phyloP scores from a whole-genome alignment of 345 rosid species.

The Citrus trifoliata region DNA sequence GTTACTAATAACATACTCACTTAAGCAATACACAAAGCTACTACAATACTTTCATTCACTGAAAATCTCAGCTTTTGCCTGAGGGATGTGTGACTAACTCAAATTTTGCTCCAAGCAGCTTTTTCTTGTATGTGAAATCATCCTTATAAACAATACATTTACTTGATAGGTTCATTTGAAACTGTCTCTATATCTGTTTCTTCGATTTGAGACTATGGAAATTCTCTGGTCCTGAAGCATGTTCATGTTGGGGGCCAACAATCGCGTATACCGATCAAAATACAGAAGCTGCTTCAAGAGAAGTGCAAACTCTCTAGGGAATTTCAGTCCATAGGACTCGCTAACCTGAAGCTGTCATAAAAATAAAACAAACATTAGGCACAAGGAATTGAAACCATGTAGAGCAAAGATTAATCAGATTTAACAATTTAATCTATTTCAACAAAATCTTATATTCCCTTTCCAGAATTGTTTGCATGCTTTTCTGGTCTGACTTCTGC shows the following conservation, averaged over 20 bases:
- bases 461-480: not conserved
- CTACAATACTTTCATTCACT: not conserved
- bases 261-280: conserved; percentile 86
- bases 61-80: too few species aligned
- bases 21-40: not conserved
- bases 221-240: conserved; percentile 98
- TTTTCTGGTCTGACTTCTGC: not conserved
- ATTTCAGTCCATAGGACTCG: conserved; percentile 85
- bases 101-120: not conserved
- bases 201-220: conserved; percentile 63
- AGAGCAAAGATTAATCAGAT: not conserved
- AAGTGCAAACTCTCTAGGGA: conserved; percentile 94
- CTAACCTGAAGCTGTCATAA: conserved; percentile 65
- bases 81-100: not conserved
- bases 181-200: conserved; percentile 43
- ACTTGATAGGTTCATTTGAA: conserved; percentile 28
- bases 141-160: not conserved
- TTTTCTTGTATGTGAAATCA: not conserved
- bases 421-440: not conserved
- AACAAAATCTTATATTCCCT: not conserved
- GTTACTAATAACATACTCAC: not conserved
- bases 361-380: not conserved
- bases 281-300: conserved; percentile 97
- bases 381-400: not conserved
- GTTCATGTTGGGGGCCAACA: conserved; percentile 87